These are phyloP conservation scores for Brassica cretica DNA, from an alignment of 345 rosid species.

Conservation along the genomic window DNA sequence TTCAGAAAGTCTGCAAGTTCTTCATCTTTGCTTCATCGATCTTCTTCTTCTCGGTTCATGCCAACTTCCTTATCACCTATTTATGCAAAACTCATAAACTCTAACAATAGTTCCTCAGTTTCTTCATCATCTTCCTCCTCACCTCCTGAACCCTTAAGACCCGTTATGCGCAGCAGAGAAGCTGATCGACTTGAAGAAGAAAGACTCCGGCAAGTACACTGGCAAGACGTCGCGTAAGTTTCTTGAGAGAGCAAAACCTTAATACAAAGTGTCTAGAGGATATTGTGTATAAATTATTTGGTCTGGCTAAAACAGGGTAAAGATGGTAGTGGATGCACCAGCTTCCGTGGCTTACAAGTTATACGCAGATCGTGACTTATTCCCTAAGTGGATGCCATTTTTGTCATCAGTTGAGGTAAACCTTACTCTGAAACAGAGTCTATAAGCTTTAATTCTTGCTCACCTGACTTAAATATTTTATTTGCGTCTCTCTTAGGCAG, in stretches of 20 bases:
- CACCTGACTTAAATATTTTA: neutral
- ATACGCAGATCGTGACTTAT: constrained; percentile 33
- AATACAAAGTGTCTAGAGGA: neutral
- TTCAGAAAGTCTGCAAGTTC: constrained; percentile 16
- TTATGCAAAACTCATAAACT: constrained; percentile 20
- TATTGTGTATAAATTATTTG: neutral
- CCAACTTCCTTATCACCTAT: constrained; percentile 7
- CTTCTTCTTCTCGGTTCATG: constrained; percentile 7
- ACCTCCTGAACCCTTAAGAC: constrained; percentile 29
- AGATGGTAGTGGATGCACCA: constrained; percentile 36
- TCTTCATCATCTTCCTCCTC: constrained; percentile 24
- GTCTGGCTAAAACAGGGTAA: constrained; percentile 23
- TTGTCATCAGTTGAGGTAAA: constrained; percentile 39
- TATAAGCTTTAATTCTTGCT: neutral
- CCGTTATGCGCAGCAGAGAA: constrained; percentile 27
- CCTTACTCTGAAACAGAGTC: neutral
- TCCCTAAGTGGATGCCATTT: constrained; percentile 44
- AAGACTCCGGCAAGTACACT: constrained; percentile 14
- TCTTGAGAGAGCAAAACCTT: neutral
- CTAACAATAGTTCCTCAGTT: neutral
- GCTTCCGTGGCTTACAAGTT: constrained; percentile 40
- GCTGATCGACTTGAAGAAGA: constrained; percentile 8
- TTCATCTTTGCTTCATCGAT: neutral
- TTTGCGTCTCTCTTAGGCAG: constrained; percentile 14
- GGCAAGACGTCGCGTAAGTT: constrained; percentile 36